These are phyloP conservation scores for Plasmopara muralis DNA, from an alignment of 352 stramenopile species.

Conservation along the genomic window DNA sequence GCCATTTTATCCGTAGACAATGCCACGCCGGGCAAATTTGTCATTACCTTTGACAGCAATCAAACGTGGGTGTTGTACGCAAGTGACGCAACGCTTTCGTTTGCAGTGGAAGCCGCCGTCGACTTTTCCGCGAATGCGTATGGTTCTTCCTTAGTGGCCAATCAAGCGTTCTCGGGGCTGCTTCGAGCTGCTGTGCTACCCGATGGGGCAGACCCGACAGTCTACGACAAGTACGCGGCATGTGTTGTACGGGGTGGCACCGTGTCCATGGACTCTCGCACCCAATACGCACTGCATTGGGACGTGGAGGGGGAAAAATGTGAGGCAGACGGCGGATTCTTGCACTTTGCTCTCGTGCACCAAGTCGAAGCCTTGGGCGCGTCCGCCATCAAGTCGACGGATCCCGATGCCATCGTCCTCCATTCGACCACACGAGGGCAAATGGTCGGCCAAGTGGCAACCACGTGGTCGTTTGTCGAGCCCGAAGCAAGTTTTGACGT, in stretches of 20 bases:
- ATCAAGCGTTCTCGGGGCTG: conserved; percentile 35
- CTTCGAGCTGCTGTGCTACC: conserved; percentile 54
- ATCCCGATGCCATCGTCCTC: conserved; percentile 26
- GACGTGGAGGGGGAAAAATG: conserved; percentile 41
- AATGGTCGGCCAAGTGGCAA: conserved; percentile 42
- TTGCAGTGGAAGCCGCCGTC: conserved; percentile 33
- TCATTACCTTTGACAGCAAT: conserved; percentile 54
- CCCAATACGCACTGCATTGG: conserved; percentile 58
- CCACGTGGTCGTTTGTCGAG: conserved; percentile 47
- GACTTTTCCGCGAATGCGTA: conserved; percentile 30
- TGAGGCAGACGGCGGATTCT: conserved; percentile 25
- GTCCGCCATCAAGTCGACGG: conserved; percentile 12
- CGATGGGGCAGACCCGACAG: conserved; percentile 11
- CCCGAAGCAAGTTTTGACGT: conserved; percentile 43
- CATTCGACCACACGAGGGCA: conserved; percentile 47
- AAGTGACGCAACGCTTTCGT: conserved; percentile 29
- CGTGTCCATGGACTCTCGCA: conserved; percentile 51
- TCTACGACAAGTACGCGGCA: conserved; percentile 50
- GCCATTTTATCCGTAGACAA: conserved; percentile 39
- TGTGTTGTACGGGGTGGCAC: conserved; percentile 49
- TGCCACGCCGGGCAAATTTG: conserved; percentile 39
- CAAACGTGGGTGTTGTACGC: conserved; percentile 74
- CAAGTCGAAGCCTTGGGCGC: conserved; percentile 41
- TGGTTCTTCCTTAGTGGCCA: conserved; percentile 34
- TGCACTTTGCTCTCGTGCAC: conserved; percentile 63